Conservation (phyloP, 2,329 filamentous ascomycete species). For the Venturia carpophila region DNA sequence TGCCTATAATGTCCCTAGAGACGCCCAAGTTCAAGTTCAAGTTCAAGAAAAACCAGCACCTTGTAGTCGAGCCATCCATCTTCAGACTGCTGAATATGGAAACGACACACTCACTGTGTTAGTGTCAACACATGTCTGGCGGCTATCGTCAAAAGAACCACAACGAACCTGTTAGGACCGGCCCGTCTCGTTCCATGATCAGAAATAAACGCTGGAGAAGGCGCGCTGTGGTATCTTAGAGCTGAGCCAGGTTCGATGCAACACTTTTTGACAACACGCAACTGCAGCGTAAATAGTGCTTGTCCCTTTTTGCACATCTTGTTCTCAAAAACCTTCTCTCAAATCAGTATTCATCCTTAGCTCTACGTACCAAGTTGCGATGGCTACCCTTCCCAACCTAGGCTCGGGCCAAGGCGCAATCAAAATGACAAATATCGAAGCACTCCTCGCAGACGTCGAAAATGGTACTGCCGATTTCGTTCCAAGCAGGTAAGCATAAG, state of each 20-base stretch:
- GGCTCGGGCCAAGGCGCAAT: neutral
- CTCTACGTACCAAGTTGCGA: neutral
- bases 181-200: conserved; percentile 1
- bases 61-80: too few relatives aligned
- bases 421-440: neutral
- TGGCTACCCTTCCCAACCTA: neutral
- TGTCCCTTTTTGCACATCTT: neutral
- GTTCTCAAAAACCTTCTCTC: too few relatives aligned
- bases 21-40: too few relatives aligned
- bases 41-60: neutral
- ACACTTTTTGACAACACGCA: neutral
- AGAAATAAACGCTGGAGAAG: neutral
- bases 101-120: neutral
- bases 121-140: neutral
- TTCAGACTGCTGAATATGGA: neutral
- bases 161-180: neutral
- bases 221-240: neutral
- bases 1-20: too few relatives aligned
- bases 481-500: neutral
- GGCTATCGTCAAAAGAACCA: neutral
- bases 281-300: neutral
- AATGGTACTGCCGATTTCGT: neutral
- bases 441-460: neutral
- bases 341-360: neutral
- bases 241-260: neutral